These are phyloP conservation scores for Russula sp. DNA, from an alignment of 768 basidiomycete species.

Conservation along the genomic window DNA sequence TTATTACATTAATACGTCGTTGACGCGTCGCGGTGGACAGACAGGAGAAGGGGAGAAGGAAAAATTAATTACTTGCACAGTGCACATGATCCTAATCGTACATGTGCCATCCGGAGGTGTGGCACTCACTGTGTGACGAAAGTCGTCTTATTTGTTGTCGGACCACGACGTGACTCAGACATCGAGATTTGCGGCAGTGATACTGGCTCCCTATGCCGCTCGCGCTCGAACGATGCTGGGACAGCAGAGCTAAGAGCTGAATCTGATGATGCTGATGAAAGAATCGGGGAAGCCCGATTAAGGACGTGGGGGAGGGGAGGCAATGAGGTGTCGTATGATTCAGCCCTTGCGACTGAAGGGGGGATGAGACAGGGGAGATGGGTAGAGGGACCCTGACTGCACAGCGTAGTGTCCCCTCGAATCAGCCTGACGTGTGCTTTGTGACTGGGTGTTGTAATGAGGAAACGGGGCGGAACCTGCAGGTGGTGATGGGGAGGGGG, in stretches of 20 bases:
- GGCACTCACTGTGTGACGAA: constrained; percentile 28
- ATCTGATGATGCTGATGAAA: constrained; percentile 29
- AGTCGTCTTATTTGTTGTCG: constrained; percentile 25
- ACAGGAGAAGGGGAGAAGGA: background rate
- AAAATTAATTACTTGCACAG: constrained; percentile 2
- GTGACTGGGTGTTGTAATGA: constrained; percentile 46
- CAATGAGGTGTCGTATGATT: constrained; percentile 16
- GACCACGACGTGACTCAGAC: constrained; percentile 25
- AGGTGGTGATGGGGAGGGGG: constrained; percentile 67
- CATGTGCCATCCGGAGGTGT: background rate
- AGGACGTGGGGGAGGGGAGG: constrained; percentile 24
- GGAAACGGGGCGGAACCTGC: constrained; percentile 53
- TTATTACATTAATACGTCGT: constrained; percentile 29
- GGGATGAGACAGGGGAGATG: constrained; percentile 52
- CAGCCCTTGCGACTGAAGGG: constrained; percentile 33
- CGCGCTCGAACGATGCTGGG: constrained; percentile 29
- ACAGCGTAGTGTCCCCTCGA: constrained; percentile 31
- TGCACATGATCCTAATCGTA: background rate
- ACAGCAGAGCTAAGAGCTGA: constrained; percentile 27
- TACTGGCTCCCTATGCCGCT: constrained; percentile 26
- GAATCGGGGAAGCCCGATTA: constrained; percentile 28
- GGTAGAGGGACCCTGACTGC: constrained; percentile 33
- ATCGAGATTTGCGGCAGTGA: constrained; percentile 17
- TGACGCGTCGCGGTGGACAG: constrained; percentile 9
- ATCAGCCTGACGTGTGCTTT: constrained; percentile 37